phyloP scores from a whole-genome alignment of 1,284 basidiomycete species.

The Porodaedalea pini region DNA sequence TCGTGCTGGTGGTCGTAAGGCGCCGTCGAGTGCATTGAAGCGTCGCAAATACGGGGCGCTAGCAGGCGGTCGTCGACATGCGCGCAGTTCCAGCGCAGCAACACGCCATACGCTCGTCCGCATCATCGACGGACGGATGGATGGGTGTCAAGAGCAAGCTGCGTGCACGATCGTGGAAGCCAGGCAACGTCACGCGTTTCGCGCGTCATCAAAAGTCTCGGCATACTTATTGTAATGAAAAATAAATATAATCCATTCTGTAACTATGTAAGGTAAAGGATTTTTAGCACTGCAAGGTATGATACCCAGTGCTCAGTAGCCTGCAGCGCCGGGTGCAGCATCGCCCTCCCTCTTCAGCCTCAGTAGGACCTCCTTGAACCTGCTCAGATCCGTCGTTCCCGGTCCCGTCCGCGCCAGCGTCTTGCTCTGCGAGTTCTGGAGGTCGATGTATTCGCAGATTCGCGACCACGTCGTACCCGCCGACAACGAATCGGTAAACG shows the following conservation, averaged over 20 bases:
- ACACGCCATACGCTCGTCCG: too few species aligned
- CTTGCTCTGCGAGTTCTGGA: constrained; percentile 97
- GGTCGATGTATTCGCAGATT: constrained; percentile 82
- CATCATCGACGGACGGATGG: too few species aligned
- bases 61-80: too few species aligned
- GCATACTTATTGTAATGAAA: neutral
- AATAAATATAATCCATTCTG: neutral
- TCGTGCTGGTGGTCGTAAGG: too few species aligned
- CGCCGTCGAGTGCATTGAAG: too few species aligned
- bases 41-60: too few species aligned
- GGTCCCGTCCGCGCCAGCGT: constrained; percentile 84
- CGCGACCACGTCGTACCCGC: constrained; percentile 96
- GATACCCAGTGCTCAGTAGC: constrained; percentile 57
- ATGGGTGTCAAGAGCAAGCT: neutral
- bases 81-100: too few species aligned
- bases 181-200: neutral
- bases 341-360: constrained; percentile 86
- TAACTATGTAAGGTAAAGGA: neutral
- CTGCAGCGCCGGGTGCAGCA: constrained; percentile 86
- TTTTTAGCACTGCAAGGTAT: neutral
- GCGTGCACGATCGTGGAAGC: neutral
- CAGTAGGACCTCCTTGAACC: constrained; percentile 90
- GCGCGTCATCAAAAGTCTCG: neutral
- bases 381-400: constrained; percentile 84
- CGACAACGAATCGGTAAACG: constrained; percentile 74